phyloP scores from a whole-genome alignment of 2,329 filamentous ascomycete species.

The Alternaria rosae region DNA sequence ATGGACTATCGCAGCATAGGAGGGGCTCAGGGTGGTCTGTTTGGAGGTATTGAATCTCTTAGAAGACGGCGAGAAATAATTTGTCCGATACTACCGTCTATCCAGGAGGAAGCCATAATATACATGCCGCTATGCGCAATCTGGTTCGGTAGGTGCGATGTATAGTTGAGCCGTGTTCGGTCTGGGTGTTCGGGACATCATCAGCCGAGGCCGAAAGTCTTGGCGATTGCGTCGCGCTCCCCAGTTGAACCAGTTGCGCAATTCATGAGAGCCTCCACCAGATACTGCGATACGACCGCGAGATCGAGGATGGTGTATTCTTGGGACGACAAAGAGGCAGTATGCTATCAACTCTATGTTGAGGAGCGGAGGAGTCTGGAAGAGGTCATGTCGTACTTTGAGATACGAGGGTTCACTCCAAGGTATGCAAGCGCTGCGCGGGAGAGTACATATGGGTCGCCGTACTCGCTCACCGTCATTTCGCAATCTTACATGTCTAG shows the following conservation, averaged over 20 bases:
- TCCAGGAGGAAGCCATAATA: slow-evolving; percentile 16
- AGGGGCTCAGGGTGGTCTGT: neutral
- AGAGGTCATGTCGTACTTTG: slow-evolving; percentile 75
- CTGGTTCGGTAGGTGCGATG: slow-evolving; percentile 23
- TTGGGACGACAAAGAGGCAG: slow-evolving; percentile 71
- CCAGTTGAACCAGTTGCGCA: slow-evolving; percentile 26
- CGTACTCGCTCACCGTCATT: slow-evolving; percentile 26
- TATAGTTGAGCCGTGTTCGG: slow-evolving; percentile 14
- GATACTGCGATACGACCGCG: neutral
- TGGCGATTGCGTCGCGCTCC: slow-evolving; percentile 14
- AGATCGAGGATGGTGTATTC: slow-evolving; percentile 57
- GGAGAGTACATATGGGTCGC: slow-evolving; percentile 24
- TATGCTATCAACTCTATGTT: slow-evolving; percentile 77
- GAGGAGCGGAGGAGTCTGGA: slow-evolving; percentile 75
- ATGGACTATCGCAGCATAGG: neutral
- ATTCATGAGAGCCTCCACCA: slow-evolving; percentile 1
- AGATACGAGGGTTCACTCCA: slow-evolving; percentile 70
- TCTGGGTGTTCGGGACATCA: slow-evolving; percentile 21
- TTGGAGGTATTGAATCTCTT: neutral
- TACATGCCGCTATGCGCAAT: slow-evolving; percentile 22
- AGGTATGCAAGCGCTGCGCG: slow-evolving; percentile 60
- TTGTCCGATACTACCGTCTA: neutral
- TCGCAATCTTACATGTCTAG: neutral
- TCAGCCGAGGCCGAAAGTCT: slow-evolving; percentile 23
- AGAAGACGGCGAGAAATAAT: neutral